Evolutionary conservation across 768 basidiomycete species (phyloP), one percentile per base, ranked within the genome.

Genomic region (Tricholomella constricta): DNA sequence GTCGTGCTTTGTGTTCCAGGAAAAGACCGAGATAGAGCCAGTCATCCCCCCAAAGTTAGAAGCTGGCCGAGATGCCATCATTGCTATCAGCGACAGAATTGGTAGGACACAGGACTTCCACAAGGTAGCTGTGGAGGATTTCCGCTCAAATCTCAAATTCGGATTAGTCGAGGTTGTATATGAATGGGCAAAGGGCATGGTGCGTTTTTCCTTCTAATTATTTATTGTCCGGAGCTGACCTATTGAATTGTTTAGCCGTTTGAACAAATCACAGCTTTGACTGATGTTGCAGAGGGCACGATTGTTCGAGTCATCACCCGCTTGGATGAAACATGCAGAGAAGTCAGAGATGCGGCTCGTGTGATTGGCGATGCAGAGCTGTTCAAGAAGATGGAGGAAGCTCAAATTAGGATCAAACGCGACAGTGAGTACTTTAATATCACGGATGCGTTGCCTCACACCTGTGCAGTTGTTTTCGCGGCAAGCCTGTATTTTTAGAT

Each of bases 111-210:
- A 98, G 65, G 85, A 91, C 58, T 69, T 70, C 14, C 82, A 91
- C 68, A 88, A 87, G 64, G 91, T 98, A 0, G 77, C 84, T 45
- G 83, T 81, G 25, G 90, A 89, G 61, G 91, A 85, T 52, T 91
- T 89, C 66, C 84, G 86, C 48, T 80, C 83, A 42, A 83, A 76
- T 52, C 82, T 95, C 61, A 98, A 97, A 68, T 89, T 89, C 56
- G 97, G 97, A 6, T 74, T 99, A 20, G 84, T 92, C 8, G 96
- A 99, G 65, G 97, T 96, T 1, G 97, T 98, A 6, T 98, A 98
- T 65, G 97, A 98, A 69, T 99, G 97, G 97, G 95, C 97, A 0
- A 93, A 89, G 68, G 97, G 97, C 48, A 98, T 96, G 95, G 96
- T 96, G 61, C 61, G 84, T 56, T 45, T 20, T n/a, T 17, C 11